phyloP scores from a whole-genome alignment of 2,329 filamentous ascomycete genomes.

The Stachybotrys chartarum region DNA sequence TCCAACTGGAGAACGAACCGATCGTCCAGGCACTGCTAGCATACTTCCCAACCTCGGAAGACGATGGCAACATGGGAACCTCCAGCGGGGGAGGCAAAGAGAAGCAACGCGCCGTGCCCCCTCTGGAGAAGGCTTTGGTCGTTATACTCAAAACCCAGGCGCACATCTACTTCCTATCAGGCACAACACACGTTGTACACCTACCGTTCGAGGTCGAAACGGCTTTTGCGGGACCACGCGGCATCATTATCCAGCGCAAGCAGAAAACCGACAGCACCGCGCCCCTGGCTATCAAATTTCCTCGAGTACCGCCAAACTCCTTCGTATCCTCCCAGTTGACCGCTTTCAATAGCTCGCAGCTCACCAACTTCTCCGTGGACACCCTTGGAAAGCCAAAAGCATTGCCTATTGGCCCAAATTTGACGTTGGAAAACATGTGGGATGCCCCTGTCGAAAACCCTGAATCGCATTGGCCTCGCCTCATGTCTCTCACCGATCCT shows the following conservation, averaged over 20 bases:
- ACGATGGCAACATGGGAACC: conserved; percentile 15
- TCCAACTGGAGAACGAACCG: conserved; percentile 78
- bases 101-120: conserved; percentile 9
- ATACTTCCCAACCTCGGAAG: conserved; percentile 59
- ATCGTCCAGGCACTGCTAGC: conserved; percentile 84
- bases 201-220: conserved; percentile 91
- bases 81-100: conserved; percentile 4
- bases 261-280: conserved; percentile 43
- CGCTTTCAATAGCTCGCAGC: conserved; percentile 42
- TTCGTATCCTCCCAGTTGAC: conserved; percentile 66
- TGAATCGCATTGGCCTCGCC: conserved; percentile 59
- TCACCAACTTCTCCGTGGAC: conserved; percentile 49
- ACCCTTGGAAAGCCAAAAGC: conserved; percentile 48
- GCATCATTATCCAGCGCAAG: conserved; percentile 81
- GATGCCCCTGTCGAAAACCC: conserved; percentile 44
- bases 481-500: conserved; percentile 82
- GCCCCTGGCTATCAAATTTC: conserved; percentile 48
- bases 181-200: conserved; percentile 82
- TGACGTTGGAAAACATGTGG: conserved; percentile 52
- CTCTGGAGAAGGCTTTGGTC: conserved; percentile 64
- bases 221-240: conserved; percentile 73
- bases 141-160: conserved; percentile 89
- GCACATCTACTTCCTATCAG: conserved; percentile 85
- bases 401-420: conserved; percentile 43
- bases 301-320: conserved; percentile 69